Evolutionary conservation across 768 basidiomycete species (phyloP).

Genomic region (Roridomyces roridus): DNA sequence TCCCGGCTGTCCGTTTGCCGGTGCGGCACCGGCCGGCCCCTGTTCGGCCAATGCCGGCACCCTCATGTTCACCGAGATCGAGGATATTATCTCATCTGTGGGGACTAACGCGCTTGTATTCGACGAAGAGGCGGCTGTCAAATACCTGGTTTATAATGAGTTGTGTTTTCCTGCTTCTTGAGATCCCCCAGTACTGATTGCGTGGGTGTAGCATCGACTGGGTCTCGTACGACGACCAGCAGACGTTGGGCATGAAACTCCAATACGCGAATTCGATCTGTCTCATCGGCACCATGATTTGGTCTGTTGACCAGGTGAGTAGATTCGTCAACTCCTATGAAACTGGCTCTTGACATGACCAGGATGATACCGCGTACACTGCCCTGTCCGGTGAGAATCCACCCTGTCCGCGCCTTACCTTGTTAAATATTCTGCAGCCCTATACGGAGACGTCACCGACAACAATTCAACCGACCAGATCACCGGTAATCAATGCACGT

Average conservation of each 20-base stretch:
- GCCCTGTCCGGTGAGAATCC: not conserved
- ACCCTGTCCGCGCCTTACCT: not conserved
- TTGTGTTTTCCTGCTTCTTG: not conserved
- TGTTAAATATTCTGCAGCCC: not conserved
- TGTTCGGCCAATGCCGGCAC: not conserved
- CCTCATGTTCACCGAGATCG: not conserved
- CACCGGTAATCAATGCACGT: no score
- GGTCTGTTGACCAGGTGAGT: slow-evolving; percentile 7
- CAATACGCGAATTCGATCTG: not conserved
- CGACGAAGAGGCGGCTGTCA: not conserved
- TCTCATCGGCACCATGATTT: slow-evolving; percentile 6
- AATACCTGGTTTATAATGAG: slow-evolving; percentile 1
- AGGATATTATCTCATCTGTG: not conserved
- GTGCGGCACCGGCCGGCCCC: not conserved
- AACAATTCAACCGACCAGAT: not conserved
- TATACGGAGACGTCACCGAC: not conserved
- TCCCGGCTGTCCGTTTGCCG: not conserved
- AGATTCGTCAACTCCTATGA: not conserved
- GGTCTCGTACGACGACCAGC: not conserved
- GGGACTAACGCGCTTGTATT: not conserved
- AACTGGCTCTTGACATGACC: not conserved
- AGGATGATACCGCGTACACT: not conserved
- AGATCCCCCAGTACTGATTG: no score
- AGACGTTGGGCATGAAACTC: slow-evolving; percentile 1
- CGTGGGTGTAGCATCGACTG: no score